Evolutionary conservation across 169 alveolate genomes (phyloP).

Genomic region (Toxoplasma gondii): DNA sequence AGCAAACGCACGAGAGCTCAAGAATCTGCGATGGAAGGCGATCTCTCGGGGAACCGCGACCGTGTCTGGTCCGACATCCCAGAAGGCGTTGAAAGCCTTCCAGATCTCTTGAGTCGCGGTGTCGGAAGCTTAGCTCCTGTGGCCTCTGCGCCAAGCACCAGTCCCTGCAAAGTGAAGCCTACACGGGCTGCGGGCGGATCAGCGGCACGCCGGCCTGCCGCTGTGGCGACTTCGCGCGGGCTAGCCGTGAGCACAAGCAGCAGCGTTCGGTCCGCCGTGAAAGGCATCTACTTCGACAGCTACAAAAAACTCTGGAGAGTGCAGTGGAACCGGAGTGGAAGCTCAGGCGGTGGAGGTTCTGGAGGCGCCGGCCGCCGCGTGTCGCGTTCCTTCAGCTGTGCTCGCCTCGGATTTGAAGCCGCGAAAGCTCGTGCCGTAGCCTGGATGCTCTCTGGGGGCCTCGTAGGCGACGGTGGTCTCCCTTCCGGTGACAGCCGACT

Average conservation of each 20-base stretch:
- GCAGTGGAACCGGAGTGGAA: conserved; percentile 49
- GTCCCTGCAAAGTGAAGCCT: not conserved
- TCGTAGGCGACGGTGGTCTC: conserved; percentile 49
- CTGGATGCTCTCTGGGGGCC: conserved; percentile 60
- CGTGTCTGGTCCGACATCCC: not conserved
- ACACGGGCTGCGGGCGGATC: not conserved
- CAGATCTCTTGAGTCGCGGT: not conserved
- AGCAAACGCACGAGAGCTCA: not conserved
- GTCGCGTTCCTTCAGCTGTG: conserved; percentile 58
- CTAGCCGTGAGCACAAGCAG: not conserved
- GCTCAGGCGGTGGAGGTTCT: conserved; percentile 33
- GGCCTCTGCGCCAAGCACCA: not conserved
- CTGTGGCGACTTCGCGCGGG: not conserved
- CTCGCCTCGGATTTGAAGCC: conserved; percentile 53
- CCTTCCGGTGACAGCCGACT: not conserved
- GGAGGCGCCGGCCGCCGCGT: conserved; percentile 44
- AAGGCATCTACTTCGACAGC: conserved; percentile 54
- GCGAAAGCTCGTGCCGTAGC: conserved; percentile 59
- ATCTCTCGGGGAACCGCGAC: not conserved
- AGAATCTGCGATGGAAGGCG: not conserved
- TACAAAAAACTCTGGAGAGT: conserved; percentile 58
- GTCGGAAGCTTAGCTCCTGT: not conserved
- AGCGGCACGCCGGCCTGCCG: not conserved
- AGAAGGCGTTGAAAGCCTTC: not conserved
- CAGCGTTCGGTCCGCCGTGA: conserved; percentile 50